phyloP scores from a whole-genome alignment of 1,284 basidiomycete species.

The Inonotus hispidus region DNA sequence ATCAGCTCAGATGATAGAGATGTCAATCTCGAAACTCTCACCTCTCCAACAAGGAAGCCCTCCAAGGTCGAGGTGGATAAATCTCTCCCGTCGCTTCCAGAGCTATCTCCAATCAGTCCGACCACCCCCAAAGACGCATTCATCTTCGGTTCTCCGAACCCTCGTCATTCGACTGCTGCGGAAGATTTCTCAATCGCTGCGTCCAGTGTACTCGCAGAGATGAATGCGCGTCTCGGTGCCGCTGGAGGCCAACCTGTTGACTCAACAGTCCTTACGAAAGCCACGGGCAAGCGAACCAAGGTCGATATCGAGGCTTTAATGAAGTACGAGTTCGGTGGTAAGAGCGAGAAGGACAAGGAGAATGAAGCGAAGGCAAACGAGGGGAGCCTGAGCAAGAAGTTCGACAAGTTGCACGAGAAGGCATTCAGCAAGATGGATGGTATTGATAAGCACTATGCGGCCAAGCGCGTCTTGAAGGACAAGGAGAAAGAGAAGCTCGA shows the following conservation, averaged over 20 bases:
- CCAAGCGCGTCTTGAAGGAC: slow-evolving; percentile 33
- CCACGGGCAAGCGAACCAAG: slow-evolving; percentile 19
- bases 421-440: slow-evolving; percentile 74
- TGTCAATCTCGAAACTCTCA: slow-evolving; percentile 23
- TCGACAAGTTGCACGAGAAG: slow-evolving; percentile 55
- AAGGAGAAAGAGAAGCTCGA: slow-evolving; percentile 5
- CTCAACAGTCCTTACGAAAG: slow-evolving; percentile 31
- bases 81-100: slow-evolving; percentile 6
- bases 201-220: slow-evolving; percentile 61
- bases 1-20: slow-evolving; percentile 40
- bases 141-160: slow-evolving; percentile 67
- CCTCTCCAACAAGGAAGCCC: slow-evolving; percentile 31
- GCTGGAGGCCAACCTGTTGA: slow-evolving; percentile 37
- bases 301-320: slow-evolving; percentile 28
- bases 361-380: background rate
- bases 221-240: slow-evolving; percentile 60
- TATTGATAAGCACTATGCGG: slow-evolving; percentile 56
- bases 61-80: background rate
- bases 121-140: slow-evolving; percentile 42
- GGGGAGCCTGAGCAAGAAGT: slow-evolving; percentile 38
- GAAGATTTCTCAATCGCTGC: slow-evolving; percentile 55
- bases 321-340: slow-evolving; percentile 18
- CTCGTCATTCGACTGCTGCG: slow-evolving; percentile 53
- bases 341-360: slow-evolving; percentile 11
- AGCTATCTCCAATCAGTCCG: slow-evolving; percentile 31